Conservation (phyloP, 1,284 basidiomycete species). For the Kwoniella shivajii region DNA sequence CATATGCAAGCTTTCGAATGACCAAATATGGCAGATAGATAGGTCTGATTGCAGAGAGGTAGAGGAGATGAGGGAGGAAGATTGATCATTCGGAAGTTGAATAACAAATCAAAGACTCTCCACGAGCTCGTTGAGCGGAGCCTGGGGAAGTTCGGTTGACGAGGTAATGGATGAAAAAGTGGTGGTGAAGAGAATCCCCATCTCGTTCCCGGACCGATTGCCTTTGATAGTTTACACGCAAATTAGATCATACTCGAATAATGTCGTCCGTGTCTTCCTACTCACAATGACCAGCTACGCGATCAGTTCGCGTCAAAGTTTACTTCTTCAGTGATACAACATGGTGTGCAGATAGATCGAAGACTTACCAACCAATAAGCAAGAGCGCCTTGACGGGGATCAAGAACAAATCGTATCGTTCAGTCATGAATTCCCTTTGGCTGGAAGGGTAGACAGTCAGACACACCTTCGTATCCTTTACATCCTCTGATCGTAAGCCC, state of each 20-base stretch:
- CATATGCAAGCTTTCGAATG: no score
- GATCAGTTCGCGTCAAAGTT: neutral
- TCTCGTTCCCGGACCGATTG: neutral
- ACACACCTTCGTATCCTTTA: no score
- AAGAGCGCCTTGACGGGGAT: no score
- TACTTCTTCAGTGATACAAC: neutral
- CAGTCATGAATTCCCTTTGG: no score
- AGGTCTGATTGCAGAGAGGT: neutral
- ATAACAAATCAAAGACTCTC: neutral
- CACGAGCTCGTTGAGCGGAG: neutral
- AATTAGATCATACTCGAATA: neutral
- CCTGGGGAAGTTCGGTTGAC: neutral
- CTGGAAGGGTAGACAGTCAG: no score
- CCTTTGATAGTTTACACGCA: neutral
- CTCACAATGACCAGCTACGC: neutral
- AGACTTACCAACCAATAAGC: no score
- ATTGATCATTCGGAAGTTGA: neutral
- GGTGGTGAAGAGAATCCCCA: neutral
- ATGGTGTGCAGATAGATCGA: no score
- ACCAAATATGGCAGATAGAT: no score
- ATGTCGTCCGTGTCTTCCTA: neutral
- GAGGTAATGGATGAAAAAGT: neutral
- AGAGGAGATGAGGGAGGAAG: neutral
- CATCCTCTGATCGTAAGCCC: neutral
- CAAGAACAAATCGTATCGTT: no score